Conservation (phyloP, 805 yeast genomes). For the Isabelozyma pseudorhagii region DNA sequence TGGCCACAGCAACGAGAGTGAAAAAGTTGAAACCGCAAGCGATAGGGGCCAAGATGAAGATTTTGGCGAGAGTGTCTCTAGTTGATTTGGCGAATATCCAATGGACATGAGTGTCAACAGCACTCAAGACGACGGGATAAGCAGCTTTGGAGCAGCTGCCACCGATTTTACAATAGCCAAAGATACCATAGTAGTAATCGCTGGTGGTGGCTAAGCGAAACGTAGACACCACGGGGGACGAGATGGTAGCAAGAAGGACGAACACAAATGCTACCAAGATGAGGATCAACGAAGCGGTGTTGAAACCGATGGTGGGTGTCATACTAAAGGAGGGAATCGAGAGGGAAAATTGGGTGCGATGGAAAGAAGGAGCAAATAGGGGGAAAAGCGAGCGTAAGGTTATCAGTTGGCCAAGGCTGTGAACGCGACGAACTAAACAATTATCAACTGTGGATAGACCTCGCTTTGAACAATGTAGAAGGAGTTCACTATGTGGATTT, state of each 20-base stretch:
- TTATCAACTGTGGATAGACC: too few relatives aligned
- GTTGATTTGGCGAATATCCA: constrained; percentile 49
- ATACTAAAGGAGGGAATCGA: background rate
- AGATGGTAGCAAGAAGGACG: constrained; percentile 55
- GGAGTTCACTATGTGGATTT: too few relatives aligned
- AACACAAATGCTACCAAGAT: constrained; percentile 58
- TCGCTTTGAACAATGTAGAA: too few relatives aligned
- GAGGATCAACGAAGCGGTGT: constrained; percentile 24
- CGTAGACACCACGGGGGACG: constrained; percentile 54
- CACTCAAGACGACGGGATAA: constrained; percentile 43
- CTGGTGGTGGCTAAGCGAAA: constrained; percentile 50
- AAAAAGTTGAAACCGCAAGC: constrained; percentile 61
- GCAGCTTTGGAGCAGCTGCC: constrained; percentile 41
- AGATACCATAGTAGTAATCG: constrained; percentile 53
- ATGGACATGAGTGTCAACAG: constrained; percentile 16
- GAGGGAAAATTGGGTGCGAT: too few relatives aligned
- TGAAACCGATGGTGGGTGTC: constrained; percentile 6
- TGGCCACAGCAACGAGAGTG: constrained; percentile 19
- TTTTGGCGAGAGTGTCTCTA: constrained; percentile 51
- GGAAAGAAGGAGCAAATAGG: too few relatives aligned
- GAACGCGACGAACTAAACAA: too few relatives aligned
- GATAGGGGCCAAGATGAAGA: constrained; percentile 60
- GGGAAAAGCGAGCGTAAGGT: too few relatives aligned
- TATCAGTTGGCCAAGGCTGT: too few relatives aligned
- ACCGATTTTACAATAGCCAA: constrained; percentile 56